Percentiles rank a stretch among this genome's conserved stretches.
Evolutionary conservation across 2,329 filamentous ascomycete genomes (phyloP).

Genomic region (Chaetomium globosum): DNA sequence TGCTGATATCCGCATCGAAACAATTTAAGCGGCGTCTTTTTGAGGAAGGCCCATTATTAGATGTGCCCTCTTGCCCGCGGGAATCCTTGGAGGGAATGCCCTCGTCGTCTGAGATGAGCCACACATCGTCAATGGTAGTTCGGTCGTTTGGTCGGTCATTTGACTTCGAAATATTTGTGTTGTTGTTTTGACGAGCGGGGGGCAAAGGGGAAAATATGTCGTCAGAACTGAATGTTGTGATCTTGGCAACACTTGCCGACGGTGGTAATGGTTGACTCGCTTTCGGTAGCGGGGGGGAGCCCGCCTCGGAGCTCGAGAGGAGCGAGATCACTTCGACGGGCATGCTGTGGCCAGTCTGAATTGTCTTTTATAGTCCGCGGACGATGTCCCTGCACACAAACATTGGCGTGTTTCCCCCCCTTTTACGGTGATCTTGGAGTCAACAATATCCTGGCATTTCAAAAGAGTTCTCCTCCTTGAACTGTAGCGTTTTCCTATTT

Average conservation of each 20-base stretch:
- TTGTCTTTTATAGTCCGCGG: no score
- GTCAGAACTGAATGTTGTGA: neutral
- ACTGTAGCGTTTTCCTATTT: no score
- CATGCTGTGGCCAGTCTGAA: constrained; percentile 20
- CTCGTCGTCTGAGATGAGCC: constrained; percentile 21
- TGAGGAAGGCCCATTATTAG: neutral
- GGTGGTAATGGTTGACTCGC: neutral
- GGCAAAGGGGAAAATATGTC: neutral
- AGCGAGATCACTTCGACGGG: constrained; percentile 31
- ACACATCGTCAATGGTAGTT: neutral
- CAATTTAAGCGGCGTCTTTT: constrained; percentile 22
- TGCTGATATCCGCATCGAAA: neutral
- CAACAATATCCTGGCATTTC: neutral
- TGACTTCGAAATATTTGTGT: neutral
- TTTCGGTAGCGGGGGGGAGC: constrained; percentile 10
- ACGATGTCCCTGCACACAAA: neutral
- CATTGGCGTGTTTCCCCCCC: neutral
- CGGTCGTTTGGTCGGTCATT: neutral
- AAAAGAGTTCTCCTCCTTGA: no score
- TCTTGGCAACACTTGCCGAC: neutral
- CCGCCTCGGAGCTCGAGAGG: constrained; percentile 28
- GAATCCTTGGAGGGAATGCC: neutral
- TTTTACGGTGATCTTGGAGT: neutral
- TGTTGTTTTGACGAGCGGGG: neutral
- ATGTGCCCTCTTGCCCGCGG: no score